phyloP scores from a whole-genome alignment of 192 early-diverging fungal genomes.

The Backusella morwellensis region DNA sequence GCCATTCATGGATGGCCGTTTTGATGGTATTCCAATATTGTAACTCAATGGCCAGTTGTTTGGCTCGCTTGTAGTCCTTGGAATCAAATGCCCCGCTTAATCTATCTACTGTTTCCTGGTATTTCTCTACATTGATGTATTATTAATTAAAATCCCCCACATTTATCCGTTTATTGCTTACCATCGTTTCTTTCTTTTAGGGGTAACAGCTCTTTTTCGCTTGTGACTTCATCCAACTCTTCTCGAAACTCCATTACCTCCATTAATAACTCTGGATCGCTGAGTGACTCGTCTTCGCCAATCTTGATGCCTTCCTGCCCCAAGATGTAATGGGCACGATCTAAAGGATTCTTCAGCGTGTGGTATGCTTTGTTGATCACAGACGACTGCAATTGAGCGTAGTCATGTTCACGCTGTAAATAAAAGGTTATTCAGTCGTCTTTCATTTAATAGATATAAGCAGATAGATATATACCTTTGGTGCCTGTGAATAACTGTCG shows the following conservation, averaged over 20 bases:
- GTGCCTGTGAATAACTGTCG: constrained; percentile 69
- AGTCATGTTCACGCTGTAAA: constrained; percentile 56
- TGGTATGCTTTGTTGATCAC: constrained; percentile 88
- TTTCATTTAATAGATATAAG: neutral
- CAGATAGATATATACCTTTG: constrained; percentile 35
- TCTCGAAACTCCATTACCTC: constrained; percentile 81
- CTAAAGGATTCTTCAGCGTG: constrained; percentile 74
- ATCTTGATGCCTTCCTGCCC: constrained; percentile 53
- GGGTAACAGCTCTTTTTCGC: constrained; percentile 58
- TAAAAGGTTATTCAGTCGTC: neutral
- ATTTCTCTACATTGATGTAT: constrained; percentile 19
- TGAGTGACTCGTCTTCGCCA: constrained; percentile 59
- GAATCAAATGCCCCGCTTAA: constrained; percentile 57
- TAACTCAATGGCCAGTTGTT: constrained; percentile 65
- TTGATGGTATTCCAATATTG: constrained; percentile 74
- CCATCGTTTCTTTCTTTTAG: constrained; percentile 64
- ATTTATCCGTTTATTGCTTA: constrained; percentile 21
- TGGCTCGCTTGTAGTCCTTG: constrained; percentile 53
- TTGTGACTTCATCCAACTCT: constrained; percentile 65
- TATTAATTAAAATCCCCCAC: neutral
- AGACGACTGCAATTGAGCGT: constrained; percentile 72
- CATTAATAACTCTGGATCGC: constrained; percentile 75
- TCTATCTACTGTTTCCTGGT: constrained; percentile 17
- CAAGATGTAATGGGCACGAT: constrained; percentile 80
- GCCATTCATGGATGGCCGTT: constrained; percentile 57